Base-by-base conservation (phyloP, 2,329 filamentous ascomycete genomes). In the Davidsoniella neocaledoniae region DNA sequence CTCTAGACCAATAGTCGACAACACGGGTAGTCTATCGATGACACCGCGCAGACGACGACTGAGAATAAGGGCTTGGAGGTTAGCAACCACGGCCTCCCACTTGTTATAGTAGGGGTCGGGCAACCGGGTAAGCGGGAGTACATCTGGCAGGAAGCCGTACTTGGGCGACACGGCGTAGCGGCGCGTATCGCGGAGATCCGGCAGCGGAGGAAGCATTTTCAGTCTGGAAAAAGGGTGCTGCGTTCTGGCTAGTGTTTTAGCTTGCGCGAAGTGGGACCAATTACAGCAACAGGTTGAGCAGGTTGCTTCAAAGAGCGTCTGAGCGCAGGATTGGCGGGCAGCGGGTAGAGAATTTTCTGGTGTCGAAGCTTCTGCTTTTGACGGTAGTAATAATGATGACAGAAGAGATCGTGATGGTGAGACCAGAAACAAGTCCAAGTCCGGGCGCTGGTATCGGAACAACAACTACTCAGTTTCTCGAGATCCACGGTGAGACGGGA, bases 41-140 rank as follows among this genome's bases (percentile, higher is more conserved):
- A 88, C 77, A 46, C 79, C 75, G 43, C 86, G 81, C 55, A 98
- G 71, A 54, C 88, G 80, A 63, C 83, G 86, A 65, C 81, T 93
- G 51, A 95, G 73, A 47, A 96, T 79, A 53, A 96, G 70, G 10
- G 81, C 79, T 66, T 95, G 91, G 26, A 98, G 72, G 60, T 94
- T 95, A 57, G 80, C 76, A 33, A 82, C 77, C 46, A 95, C 74
- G 43, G 82, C 77, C 67, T 98, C 91, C 91, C 91, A 98, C 61
- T 86, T 86, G 64, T 84, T 81, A 66, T 96, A 98, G 69, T 95
- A 96, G 2, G 83, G 76, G 60, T 95, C 84, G 8, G 87, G 83
- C 12, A 98, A 77, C 50, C 77, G 70, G 54, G 85, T 79, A 55
- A 96, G 71, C 40, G 91, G 91, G 36, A 83, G 68, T 55, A 86